Conservation (phyloP, 148 eudicot species). For the Chenopodium quinoa region DNA sequence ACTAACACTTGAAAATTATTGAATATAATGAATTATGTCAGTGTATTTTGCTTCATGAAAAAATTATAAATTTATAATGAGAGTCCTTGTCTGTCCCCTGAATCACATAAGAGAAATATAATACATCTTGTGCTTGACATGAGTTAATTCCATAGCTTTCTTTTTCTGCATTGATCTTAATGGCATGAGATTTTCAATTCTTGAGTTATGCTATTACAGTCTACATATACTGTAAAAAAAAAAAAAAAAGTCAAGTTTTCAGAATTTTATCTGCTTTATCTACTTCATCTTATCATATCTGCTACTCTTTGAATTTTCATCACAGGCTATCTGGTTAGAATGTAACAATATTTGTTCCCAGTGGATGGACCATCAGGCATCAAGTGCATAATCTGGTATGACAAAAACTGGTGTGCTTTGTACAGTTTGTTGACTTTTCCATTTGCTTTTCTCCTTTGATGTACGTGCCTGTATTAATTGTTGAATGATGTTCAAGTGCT, state of each 20-base stretch:
- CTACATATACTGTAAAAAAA: background rate
- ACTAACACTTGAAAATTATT: background rate
- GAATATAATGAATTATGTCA: slow-evolving; percentile 1
- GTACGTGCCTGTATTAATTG: background rate
- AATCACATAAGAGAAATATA: background rate
- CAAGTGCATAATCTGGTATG: slow-evolving; percentile 87
- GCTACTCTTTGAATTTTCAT: slow-evolving; percentile 20
- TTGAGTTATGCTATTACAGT: background rate
- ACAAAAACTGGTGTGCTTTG: background rate
- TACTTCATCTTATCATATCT: background rate
- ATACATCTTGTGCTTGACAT: background rate
- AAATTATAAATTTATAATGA: background rate
- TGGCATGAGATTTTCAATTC: background rate
- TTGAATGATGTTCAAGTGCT: no score
- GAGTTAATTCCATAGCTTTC: background rate
- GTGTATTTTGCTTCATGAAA: background rate
- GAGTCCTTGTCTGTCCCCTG: background rate
- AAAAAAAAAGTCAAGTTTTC: no score
- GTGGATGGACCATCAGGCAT: slow-evolving; percentile 90
- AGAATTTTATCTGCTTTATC: background rate
- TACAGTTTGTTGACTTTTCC: background rate
- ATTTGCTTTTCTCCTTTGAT: background rate
- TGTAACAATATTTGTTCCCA: slow-evolving; percentile 92
- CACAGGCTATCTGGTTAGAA: slow-evolving; percentile 85
- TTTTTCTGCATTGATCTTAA: background rate